Conservation (phyloP, 2,329 filamentous ascomycete species). For the Ascochyta rabiei region DNA sequence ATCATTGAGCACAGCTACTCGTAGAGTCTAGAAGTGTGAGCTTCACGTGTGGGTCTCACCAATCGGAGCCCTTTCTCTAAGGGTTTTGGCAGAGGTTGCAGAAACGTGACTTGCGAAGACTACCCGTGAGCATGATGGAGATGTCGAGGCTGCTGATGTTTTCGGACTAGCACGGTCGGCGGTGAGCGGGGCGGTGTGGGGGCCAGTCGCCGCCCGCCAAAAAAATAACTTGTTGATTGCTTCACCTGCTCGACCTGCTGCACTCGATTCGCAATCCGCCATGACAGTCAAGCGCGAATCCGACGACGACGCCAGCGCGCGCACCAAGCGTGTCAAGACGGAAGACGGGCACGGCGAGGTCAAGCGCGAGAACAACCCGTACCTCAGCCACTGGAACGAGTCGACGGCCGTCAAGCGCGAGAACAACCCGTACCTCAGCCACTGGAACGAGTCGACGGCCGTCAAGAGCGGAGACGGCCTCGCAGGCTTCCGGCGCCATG, state of each 20-base stretch:
- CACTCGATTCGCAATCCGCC: conserved; percentile 14
- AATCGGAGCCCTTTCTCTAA: too few relatives aligned
- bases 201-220: not conserved
- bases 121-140: too few relatives aligned
- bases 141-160: too few relatives aligned
- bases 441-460: conserved; percentile 70
- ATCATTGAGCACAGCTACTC: too few relatives aligned
- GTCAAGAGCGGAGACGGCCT: conserved; percentile 51
- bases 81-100: too few relatives aligned
- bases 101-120: too few relatives aligned
- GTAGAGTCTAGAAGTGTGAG: too few relatives aligned
- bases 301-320: conserved; percentile 55
- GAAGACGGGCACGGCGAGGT: conserved; percentile 37
- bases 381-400: conserved; percentile 87
- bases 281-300: conserved; percentile 65
- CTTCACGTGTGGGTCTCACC: too few relatives aligned
- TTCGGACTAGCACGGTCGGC: not conserved
- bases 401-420: conserved; percentile 50
- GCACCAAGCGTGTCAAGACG: conserved; percentile 58
- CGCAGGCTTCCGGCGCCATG: conserved; percentile 73
- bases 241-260: not conserved
- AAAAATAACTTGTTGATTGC: not conserved
- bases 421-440: conserved; percentile 87
- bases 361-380: conserved; percentile 71
- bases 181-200: not conserved